phyloP scores from a whole-genome alignment of 495 filamentous ascomycete species.

The Penicillium waksmanii region DNA sequence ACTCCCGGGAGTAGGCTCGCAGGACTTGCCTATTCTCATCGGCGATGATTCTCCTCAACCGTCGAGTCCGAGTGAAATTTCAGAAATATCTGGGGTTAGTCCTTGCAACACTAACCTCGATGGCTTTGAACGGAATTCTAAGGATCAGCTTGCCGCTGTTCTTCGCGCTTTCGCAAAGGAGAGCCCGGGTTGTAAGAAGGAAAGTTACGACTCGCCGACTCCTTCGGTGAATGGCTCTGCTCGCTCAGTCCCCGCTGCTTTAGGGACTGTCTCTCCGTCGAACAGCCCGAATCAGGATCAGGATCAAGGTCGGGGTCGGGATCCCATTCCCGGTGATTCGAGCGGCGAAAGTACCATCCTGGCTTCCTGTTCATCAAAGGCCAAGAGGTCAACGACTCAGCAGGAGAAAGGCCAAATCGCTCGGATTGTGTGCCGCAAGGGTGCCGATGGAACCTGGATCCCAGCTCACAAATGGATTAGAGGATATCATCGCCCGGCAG shows the following conservation, averaged over 20 bases:
- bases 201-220: neutral
- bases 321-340: neutral
- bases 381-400: neutral
- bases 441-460: neutral
- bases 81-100: neutral
- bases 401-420: neutral
- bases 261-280: neutral
- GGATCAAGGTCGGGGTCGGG: neutral
- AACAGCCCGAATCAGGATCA: neutral
- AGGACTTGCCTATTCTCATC: neutral
- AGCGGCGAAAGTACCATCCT: neutral
- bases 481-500: neutral
- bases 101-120: no score
- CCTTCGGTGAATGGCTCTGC: neutral
- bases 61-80: neutral
- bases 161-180: neutral
- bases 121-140: no score
- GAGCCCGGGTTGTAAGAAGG: neutral
- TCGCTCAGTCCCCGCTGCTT: neutral
- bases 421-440: neutral
- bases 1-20: neutral
- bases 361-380: neutral
- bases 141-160: neutral
- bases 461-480: constrained; percentile 16
- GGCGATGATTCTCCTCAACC: neutral